Base-by-base conservation (phyloP, 306 rosid species). In the Sechiopsis laciniata region DNA sequence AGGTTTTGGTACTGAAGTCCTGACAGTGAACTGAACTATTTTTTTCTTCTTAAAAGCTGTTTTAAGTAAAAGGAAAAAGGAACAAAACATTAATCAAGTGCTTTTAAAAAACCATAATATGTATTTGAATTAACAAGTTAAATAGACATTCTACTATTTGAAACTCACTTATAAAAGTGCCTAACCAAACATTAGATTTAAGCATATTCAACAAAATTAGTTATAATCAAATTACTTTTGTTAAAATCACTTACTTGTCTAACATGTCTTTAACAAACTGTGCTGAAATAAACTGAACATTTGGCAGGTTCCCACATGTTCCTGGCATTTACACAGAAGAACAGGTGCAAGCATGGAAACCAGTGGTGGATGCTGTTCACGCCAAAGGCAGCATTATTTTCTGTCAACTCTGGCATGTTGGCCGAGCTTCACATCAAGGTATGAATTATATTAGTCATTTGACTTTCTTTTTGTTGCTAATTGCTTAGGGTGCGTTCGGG, bases 341-440 rank as follows among this genome's bases (percentile, higher is more conserved):
- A 52, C 90, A 86, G 42, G 97, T 90, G 63, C 81, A 86, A 79
- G 96, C 94, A 63, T 93, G 98, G 98, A 87, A 85, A 85, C 76
- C 79, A 64, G 76, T 90, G 37, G 97, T 90, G 69, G 92, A 91
- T 80, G 96, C 96, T 0, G 98, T 90, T 16, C 97, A 94, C 77
- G 91, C 86, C 65, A 87, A 89, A 74, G 95, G 99, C 61, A 79
- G 86, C 83, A 58, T 89, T 32, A 77, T 90, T 76, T 94, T 89
- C 79, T 91, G 97, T 82, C 99, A 94, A 74, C 85, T 94, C 9
- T 94, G 99, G 95, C 99, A 90, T 56, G 99, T 91, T 3, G 99
- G 99, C 45, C 91, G 97, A 61, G 97, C 97, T 5, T 91, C 99
- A 15, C 97, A 87, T 78, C 79, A 77, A 74, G 84, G 90, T 88